Percentiles rank a stretch among this genome's conserved stretches.
phyloP scores from a whole-genome alignment of 129 eudicot genomes.

The Calendula officinalis region DNA sequence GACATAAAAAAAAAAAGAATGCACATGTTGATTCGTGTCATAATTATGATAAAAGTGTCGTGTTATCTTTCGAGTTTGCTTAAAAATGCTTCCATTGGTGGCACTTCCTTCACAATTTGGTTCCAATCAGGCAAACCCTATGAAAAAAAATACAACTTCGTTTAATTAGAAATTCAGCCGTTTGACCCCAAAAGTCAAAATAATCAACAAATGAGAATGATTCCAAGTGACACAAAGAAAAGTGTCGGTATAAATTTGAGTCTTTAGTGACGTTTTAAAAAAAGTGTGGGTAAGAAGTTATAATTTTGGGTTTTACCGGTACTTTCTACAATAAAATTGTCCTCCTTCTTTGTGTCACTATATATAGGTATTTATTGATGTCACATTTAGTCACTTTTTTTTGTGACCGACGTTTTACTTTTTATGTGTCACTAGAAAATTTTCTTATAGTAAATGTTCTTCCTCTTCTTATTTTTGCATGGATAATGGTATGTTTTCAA shows the following conservation, averaged over 20 bases:
- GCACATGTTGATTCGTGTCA: constrained; percentile 16
- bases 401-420: no score
- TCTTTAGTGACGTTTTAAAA: no score
- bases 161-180: neutral
- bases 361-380: no score
- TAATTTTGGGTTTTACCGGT: no score
- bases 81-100: constrained; percentile 79
- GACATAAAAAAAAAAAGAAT: constrained; percentile 4
- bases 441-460: neutral
- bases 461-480: neutral
- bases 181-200: constrained; percentile 28
- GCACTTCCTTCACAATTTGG: constrained; percentile 82
- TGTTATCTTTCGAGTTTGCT: constrained; percentile 92
- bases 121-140: constrained; percentile 97
- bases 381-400: no score
- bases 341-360: no score
- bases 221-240: no score
- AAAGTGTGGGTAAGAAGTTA: no score
- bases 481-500: neutral
- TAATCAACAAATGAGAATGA: neutral
- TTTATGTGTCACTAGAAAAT: no score
- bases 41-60: neutral
- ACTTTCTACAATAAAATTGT: no score
- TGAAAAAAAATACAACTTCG: neutral
- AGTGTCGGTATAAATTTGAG: no score